Percentiles rank a stretch among this genome's conserved stretches.
Conservation (phyloP, 2,329 filamentous ascomycete genomes). For the Helicocarpus griseus region DNA sequence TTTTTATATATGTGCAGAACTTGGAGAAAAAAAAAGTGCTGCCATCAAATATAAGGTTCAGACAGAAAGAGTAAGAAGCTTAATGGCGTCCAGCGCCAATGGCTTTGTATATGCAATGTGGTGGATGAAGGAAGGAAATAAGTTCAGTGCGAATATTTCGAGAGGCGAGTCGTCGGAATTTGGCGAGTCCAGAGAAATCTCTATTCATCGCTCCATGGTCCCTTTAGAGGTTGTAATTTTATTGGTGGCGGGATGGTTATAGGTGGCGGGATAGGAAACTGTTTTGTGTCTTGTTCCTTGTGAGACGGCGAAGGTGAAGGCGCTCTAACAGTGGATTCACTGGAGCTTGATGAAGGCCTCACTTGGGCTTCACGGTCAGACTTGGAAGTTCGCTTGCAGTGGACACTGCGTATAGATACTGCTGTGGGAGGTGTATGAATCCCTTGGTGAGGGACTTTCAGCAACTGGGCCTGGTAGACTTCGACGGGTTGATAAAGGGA, state of each 20-base stretch:
- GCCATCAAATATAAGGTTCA: no score
- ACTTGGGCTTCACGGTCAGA: not conserved
- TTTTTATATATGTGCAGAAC: no score
- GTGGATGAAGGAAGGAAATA: not conserved
- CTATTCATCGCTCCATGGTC: not conserved
- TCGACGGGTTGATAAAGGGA: not conserved
- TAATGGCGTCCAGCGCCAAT: no score
- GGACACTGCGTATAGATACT: not conserved
- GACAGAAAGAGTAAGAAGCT: no score
- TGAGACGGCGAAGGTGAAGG: not conserved
- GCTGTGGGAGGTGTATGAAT: not conserved
- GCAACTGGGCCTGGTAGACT: not conserved
- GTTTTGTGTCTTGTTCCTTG: not conserved
- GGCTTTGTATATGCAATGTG: not conserved
- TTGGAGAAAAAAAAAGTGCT: no score
- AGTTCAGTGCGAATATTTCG: not conserved
- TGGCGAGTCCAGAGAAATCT: no score
- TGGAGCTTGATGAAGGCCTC: not conserved
- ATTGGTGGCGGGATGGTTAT: not conserved
- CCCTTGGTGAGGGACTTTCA: not conserved
- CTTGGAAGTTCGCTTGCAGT: not conserved
- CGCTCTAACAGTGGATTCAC: not conserved
- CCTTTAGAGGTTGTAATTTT: not conserved
- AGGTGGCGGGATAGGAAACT: not conserved
- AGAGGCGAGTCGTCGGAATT: not conserved